Conservation (phyloP, 2,329 filamentous ascomycete species). For the Colletotrichum godetiae region DNA sequence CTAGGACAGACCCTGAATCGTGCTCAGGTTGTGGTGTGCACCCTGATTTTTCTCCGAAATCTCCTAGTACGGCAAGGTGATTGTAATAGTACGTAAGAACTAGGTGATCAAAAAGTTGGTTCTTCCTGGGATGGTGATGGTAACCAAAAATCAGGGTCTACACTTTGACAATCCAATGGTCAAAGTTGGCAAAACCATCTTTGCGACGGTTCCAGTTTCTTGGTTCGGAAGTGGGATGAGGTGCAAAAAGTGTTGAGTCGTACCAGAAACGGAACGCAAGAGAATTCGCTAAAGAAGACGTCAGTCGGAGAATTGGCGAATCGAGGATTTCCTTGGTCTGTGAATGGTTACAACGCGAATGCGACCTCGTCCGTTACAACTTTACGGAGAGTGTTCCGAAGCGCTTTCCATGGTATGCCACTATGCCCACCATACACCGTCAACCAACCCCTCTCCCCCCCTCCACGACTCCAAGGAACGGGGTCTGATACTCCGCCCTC, state of each 20-base stretch:
- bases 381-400: conserved; percentile 21
- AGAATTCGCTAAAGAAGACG: background rate
- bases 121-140: conserved; percentile 9
- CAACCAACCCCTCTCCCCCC: background rate
- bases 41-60: conserved; percentile 3
- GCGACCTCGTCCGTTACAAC: conserved; percentile 3
- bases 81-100: background rate
- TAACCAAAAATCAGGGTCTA: conserved; percentile 8
- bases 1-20: conserved; percentile 21
- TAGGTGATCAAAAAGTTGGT: background rate
- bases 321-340: background rate
- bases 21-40: background rate
- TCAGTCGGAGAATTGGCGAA: background rate
- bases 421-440: background rate
- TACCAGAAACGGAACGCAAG: conserved; percentile 8
- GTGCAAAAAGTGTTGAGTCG: background rate
- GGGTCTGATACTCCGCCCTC: background rate
- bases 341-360: conserved; percentile 1
- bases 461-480: background rate
- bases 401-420: background rate
- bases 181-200: background rate
- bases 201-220: conserved; percentile 26
- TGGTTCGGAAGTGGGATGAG: background rate
- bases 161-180: background rate
- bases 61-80: background rate